Evolutionary conservation across 352 stramenopile genomes (phyloP).

Genomic region (Phytophthora megakarya): DNA sequence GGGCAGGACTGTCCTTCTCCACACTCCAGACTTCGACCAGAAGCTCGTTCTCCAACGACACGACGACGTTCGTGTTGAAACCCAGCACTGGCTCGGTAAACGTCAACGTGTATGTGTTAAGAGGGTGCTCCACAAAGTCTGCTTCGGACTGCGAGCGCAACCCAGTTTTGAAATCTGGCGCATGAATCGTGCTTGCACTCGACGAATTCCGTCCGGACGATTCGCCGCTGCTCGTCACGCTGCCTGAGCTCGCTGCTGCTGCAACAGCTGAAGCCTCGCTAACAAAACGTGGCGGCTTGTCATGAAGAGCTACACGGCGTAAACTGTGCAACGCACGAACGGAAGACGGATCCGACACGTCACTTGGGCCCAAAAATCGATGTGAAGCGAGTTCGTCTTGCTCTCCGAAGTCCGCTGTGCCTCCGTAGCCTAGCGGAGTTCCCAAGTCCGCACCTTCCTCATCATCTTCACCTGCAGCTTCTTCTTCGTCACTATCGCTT

Average conservation of each 20-base stretch:
- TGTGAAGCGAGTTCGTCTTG: constrained; percentile 63
- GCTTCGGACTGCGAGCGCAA: constrained; percentile 44
- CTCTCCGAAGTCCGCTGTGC: constrained; percentile 49
- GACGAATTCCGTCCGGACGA: constrained; percentile 50
- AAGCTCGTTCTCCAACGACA: constrained; percentile 57
- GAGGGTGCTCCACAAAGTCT: constrained; percentile 32
- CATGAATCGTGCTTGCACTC: constrained; percentile 32
- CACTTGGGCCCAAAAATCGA: constrained; percentile 68
- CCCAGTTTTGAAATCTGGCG: constrained; percentile 14
- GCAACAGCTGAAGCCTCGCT: constrained; percentile 54
- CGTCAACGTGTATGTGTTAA: constrained; percentile 67
- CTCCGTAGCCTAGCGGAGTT: constrained; percentile 60
- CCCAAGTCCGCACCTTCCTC: constrained; percentile 57
- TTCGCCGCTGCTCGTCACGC: constrained; percentile 38
- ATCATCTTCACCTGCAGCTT: constrained; percentile 23
- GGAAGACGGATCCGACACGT: constrained; percentile 42
- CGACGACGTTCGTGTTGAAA: constrained; percentile 59
- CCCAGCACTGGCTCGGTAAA: constrained; percentile 62
- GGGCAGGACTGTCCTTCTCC: constrained; percentile 56
- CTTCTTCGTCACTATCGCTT: constrained; percentile 38
- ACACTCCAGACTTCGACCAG: constrained; percentile 61
- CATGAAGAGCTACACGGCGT: constrained; percentile 64
- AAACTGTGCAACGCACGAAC: constrained; percentile 57
- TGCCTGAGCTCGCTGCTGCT: constrained; percentile 26
- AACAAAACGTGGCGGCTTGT: constrained; percentile 68